These are phyloP conservation scores for Akebia trifoliata DNA, from an alignment of 164 flowering plant species.

Conservation along the genomic window DNA sequence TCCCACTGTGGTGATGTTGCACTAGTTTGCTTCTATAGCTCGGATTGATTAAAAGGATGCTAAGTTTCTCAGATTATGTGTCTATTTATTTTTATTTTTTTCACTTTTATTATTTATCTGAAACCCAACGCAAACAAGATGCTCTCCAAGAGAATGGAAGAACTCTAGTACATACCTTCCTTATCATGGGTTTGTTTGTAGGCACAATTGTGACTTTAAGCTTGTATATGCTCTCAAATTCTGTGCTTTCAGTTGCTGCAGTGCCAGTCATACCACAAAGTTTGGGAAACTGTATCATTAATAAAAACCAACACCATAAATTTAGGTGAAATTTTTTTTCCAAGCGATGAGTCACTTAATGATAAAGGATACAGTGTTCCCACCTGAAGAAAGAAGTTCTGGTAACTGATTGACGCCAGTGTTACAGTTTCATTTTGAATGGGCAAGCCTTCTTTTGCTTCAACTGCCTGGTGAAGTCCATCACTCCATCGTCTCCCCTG, in stretches of 20 bases:
- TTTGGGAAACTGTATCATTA: constrained; percentile 72
- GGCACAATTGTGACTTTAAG: constrained; percentile 97
- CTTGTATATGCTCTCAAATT: constrained; percentile 97
- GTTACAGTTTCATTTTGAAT: constrained; percentile 97
- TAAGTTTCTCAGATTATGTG: not conserved
- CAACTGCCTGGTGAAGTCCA: constrained; percentile 99
- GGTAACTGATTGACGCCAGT: constrained; percentile 95
- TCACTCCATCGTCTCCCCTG: constrained; percentile 99
- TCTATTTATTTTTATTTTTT: not conserved
- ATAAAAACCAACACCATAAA: constrained; percentile 14
- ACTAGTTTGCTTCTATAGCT: not conserved
- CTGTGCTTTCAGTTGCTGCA: constrained; percentile 95
- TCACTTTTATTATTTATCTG: not conserved
- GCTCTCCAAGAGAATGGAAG: not conserved
- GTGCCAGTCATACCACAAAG: constrained; percentile 99
- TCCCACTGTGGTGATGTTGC: not conserved
- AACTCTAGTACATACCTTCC: constrained; percentile 56
- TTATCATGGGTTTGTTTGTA: constrained; percentile 94
- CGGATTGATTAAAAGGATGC: too few species aligned
- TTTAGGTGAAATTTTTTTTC: not conserved
- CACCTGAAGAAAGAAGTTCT: constrained; percentile 98
- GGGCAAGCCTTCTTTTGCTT: constrained; percentile 97
- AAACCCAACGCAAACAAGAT: not conserved
- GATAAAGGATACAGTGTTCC: constrained; percentile 9
- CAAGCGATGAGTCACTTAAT: not conserved